phyloP scores from a whole-genome alignment of 164 flowering plant genomes.

The Warburgia ugandensis region DNA sequence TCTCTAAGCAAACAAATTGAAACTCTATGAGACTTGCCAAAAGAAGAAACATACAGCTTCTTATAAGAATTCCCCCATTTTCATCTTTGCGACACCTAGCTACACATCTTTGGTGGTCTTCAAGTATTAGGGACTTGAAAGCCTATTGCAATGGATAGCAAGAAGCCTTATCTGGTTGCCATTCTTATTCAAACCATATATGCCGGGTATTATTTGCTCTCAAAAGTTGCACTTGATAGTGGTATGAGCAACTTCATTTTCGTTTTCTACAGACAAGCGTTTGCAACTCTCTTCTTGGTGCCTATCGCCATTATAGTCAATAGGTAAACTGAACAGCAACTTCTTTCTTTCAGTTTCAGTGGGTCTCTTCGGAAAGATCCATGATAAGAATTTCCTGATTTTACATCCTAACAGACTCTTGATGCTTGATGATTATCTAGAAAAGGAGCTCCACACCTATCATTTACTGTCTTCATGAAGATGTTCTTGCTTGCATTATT shows the following conservation, averaged over 20 bases:
- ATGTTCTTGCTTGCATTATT: conserved; percentile 41
- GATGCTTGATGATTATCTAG: conserved; percentile 17
- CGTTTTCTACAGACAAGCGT: conserved; percentile 16
- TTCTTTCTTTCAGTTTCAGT: not conserved
- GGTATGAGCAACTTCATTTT: conserved; percentile 21
- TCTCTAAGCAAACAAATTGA: too few relatives aligned
- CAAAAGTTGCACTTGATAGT: conserved; percentile 16
- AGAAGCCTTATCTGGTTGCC: conserved; percentile 15
- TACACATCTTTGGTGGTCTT: too few relatives aligned
- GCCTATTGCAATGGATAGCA: conserved; percentile 6
- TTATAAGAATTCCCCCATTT: too few relatives aligned
- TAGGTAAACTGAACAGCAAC: conserved; percentile 5
- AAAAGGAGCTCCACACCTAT: conserved; percentile 42
- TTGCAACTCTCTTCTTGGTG: conserved; percentile 13
- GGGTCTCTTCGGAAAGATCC: too few relatives aligned
- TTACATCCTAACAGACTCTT: not conserved
- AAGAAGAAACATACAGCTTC: too few relatives aligned
- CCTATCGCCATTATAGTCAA: conserved; percentile 9
- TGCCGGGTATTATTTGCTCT: conserved; percentile 18
- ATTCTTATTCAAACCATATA: conserved; percentile 17
- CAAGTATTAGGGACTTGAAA: too few relatives aligned
- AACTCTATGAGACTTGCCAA: too few relatives aligned
- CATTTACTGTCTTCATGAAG: conserved; percentile 39
- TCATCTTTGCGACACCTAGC: too few relatives aligned
- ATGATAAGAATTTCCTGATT: not conserved